A percentile compares a stretch with the other conserved stretches of the same genome.
Conservation (phyloP, 2,329 filamentous ascomycete genomes). For the Trichoderma guizhouense region DNA sequence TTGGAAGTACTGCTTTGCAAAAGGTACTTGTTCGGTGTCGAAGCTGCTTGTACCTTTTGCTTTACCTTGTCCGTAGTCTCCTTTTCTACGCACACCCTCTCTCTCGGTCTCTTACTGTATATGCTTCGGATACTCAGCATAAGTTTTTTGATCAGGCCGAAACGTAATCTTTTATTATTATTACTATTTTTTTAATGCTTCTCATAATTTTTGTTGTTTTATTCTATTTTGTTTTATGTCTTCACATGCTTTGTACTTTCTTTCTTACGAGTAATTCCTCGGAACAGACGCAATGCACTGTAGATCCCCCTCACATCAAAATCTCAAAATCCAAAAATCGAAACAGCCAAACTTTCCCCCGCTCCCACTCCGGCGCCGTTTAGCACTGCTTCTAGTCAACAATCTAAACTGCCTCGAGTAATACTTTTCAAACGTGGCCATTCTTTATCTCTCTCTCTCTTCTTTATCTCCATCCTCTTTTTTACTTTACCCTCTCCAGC, state of each 20-base stretch:
- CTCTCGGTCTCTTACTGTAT: not conserved
- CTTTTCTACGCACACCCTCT: not conserved
- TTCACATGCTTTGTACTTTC: not conserved
- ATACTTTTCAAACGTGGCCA: not conserved
- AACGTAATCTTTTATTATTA: not conserved
- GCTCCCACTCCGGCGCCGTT: not conserved
- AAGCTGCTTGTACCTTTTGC: not conserved
- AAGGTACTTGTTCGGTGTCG: not conserved
- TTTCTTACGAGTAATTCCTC: not conserved
- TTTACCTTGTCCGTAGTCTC: not conserved
- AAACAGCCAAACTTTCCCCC: not conserved
- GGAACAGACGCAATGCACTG: constrained; percentile 1
- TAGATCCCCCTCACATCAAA: not conserved
- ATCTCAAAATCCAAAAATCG: not conserved
- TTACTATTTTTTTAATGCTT: not conserved
- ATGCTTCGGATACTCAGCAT: not conserved
- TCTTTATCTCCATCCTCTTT: not conserved
- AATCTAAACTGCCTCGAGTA: not conserved
- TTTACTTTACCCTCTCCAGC: not conserved
- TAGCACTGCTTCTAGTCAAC: not conserved
- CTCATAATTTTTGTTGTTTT: not conserved
- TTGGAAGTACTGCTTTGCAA: not conserved
- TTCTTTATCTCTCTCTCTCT: not conserved
- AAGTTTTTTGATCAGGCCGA: not conserved
- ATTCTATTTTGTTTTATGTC: not conserved